Base-by-base conservation (phyloP, 768 basidiomycete species). In the Lactarius pseudohatsudake region DNA sequence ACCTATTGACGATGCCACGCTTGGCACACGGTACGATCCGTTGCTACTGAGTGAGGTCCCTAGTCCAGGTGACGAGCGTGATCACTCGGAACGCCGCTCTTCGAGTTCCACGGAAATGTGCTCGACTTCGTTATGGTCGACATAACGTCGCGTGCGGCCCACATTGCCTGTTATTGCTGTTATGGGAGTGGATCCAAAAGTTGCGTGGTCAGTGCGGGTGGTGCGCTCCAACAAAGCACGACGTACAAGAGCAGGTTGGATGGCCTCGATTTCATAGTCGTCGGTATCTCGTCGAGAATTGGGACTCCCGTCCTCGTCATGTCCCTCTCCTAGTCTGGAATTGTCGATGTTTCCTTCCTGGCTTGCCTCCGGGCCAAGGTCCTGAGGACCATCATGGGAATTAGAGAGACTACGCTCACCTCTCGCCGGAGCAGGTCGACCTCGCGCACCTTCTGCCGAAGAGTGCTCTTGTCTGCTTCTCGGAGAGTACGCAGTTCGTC, bases 401-500 rank as follows among this genome's bases (percentile, higher is more conserved):
- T 65, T 36, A 15, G 67, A 65, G 41, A 58, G 71, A 69, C 28
- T 74, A 70, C 60, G 90, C 88, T 66, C 87, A 98, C 90, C 72
- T 96, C 91, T 13, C 82, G 80, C 43, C 83, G 82, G 13, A 97
- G 82, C 15, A 80, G 79, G 54, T 85, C 81, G 9, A 96, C 85
- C 67, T 94, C 92, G 4, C 79, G 76, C 28, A 83, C 76, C 74
- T 90, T 91, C 64, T 85, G 83, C 43, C 81, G 75, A 59, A 92
- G 72, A 0, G 84, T 79, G 2, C 77, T 76, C 0, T 81, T 79
- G 72, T 92, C 92, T 0, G 82, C 79, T 61, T 92, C 87, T 16
- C 89, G 82, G 54, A 89, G 74, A 26, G 78, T 28, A 18, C 86
- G 85, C 16, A 93, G 80, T 61, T 92, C 88, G 8, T 79, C 79